These are phyloP conservation scores for Fagopyrum tataricum DNA, from an alignment of 148 eudicot genomes.

Conservation along the genomic window DNA sequence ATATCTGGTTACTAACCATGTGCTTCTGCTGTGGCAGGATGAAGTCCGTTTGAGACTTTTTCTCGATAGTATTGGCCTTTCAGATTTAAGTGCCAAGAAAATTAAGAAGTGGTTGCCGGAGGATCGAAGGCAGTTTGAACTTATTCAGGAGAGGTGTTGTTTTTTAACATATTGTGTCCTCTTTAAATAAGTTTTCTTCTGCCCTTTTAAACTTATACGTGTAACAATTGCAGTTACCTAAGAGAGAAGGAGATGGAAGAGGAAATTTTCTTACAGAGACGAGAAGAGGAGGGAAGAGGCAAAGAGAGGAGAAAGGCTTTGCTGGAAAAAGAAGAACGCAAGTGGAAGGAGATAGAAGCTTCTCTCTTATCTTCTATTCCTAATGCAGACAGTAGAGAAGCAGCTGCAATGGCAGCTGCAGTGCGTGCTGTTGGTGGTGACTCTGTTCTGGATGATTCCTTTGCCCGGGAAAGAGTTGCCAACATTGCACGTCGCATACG, in stretches of 20 bases:
- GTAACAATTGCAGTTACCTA: constrained; percentile 51
- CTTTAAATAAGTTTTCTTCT: constrained; percentile 2
- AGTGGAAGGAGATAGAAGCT: constrained; percentile 99
- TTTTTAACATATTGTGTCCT: not conserved
- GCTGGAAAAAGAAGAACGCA: constrained; percentile 95
- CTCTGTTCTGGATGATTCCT: constrained; percentile 92
- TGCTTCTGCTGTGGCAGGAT: constrained; percentile 40
- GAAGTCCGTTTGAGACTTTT: constrained; percentile 96
- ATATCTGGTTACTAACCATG: constrained; percentile 5
- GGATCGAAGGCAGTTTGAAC: constrained; percentile 95
- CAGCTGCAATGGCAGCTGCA: constrained; percentile 98
- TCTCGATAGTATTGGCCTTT: constrained; percentile 95
- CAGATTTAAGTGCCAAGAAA: constrained; percentile 96
- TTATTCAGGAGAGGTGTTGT: constrained; percentile 88
- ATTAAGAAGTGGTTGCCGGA: constrained; percentile 99
- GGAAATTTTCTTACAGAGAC: constrained; percentile 93
- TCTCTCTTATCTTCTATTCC: constrained; percentile 95
- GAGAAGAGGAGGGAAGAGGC: constrained; percentile 99
- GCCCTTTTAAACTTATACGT: constrained; percentile 15
- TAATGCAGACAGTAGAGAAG: constrained; percentile 95
- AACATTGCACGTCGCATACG: constrained; percentile 87
- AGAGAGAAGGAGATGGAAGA: constrained; percentile 99
- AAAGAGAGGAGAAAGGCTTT: constrained; percentile 99
- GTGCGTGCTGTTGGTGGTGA: constrained; percentile 99
- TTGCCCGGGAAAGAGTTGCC: constrained; percentile 95